Base-by-base conservation (phyloP, 2,329 filamentous ascomycete species). In the Colletotrichum tropicicola region DNA sequence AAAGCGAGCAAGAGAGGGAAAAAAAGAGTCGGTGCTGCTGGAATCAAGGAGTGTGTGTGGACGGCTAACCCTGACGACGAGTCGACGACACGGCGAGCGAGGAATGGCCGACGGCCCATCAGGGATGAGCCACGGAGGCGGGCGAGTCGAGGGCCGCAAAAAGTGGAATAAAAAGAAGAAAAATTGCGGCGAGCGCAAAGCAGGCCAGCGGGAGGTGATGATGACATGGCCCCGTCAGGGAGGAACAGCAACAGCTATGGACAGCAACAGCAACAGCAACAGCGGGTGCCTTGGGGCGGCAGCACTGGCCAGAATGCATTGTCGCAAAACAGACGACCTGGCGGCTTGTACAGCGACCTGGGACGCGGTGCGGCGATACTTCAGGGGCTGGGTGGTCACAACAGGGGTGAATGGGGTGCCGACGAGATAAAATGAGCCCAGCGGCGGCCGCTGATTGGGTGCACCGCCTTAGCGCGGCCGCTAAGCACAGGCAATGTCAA, bases 371-470 rank as follows among this genome's bases (percentile, higher is more conserved):
- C 61, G 23, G 35, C 15, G 54, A 27, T 76, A 81, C 78, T 75
- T 80, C 76, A 78, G 77, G 79, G 78, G 76, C 59, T 67, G 57
- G 67, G 69, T 73, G 70, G 70, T 70, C 72, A 61, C 70, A 70
- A 74, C 72, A 70, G 71, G 73, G 74, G 41, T 69, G 73, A 70
- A 68, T 68, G 72, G 73, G 72, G 69, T 64, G 68, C 71, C 74
- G 75, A 76, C 72, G 75, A 80, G 78, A 81, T 77, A 79, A 77
- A 81, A 77, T 74, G 72, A 72, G 68, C 64, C 66, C 66, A 45
- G 66, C 55, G 13, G 21, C n/a, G 41, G 10, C 12, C 23, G 51
- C 15, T 82, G 77, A 83, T 83, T 83, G 79, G 81, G 68, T 65
- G 61, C 32, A 67, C 8, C 17, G 59, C 63, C 65, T 73, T 78